Percentiles rank a stretch among this genome's conserved stretches.
phyloP scores from a whole-genome alignment of 1,284 basidiomycete genomes.

The Athelia sp. region DNA sequence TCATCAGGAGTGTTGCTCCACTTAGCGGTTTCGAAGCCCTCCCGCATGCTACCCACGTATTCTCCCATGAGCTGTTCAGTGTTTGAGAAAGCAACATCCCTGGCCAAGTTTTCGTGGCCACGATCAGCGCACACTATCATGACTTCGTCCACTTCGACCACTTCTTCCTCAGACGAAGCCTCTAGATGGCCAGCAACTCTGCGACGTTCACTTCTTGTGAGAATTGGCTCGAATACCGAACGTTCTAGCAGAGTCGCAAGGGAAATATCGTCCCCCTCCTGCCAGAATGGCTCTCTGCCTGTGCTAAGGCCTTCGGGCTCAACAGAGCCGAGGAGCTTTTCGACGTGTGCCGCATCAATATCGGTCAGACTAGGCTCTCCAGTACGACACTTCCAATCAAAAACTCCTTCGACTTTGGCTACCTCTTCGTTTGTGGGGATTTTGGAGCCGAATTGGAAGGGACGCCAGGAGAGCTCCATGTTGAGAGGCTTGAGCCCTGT shows the following conservation, averaged over 20 bases:
- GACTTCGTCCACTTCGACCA: neutral
- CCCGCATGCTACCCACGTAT: too few species aligned
- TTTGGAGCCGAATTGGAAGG: conserved; percentile 40
- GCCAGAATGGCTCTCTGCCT: too few species aligned
- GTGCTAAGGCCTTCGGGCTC: too few species aligned
- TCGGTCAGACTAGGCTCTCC: too few species aligned
- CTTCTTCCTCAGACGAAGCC: neutral
- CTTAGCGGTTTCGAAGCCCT: too few species aligned
- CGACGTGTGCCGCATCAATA: too few species aligned
- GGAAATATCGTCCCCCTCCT: too few species aligned
- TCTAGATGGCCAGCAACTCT: neutral
- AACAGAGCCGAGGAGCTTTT: too few species aligned
- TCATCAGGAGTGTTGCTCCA: neutral
- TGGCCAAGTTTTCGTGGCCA: too few species aligned
- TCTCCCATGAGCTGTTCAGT: too few species aligned
- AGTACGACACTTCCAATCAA: too few species aligned
- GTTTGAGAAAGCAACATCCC: too few species aligned
- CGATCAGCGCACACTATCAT: neutral
- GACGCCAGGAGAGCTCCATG: conserved; percentile 62
- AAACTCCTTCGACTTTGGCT: conserved; percentile 20
- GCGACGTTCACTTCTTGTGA: neutral
- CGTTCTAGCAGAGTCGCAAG: conserved; percentile 1
- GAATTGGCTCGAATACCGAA: conserved; percentile 4
- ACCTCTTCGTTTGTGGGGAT: conserved; percentile 43
- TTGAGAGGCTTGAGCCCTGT: conserved; percentile 56